Base-by-base conservation (phyloP, 129 eudicot genomes). In the Pittosporum tobira region DNA sequence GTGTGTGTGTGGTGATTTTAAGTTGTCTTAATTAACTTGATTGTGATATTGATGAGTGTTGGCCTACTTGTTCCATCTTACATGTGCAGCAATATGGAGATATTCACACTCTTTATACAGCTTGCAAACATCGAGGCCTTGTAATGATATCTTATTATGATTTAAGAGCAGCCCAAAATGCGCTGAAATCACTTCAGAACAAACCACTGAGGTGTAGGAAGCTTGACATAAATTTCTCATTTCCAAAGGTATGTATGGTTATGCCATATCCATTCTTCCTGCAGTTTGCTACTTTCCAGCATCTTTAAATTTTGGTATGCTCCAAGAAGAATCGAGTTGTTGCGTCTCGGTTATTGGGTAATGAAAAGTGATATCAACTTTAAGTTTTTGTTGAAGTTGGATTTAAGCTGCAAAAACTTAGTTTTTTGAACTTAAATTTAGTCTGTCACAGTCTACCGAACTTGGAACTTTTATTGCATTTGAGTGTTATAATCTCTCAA, bases 121-220 rank as follows among this genome's bases (percentile, higher is more conserved):
- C 96, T 29, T 81, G 94, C 85, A 93, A 93, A 64, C 84, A 84
- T 70, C 73, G 91, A 68, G 99, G 99, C 8, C 87, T 93, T 73
- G 93, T 93, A 48, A 93, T 93, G 94, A 70, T 93, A 57, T 93
- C 99, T 25, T 93, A 93, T 68, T 93, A 72, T 75, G 99, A 93
- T 68, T 73, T 87, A 71, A 65, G 99, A 81, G 88, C 99, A 61
- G 80, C 99, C 47, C 71, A 73, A 68, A 81, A 84, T 75, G 99
- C 99, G 11, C 71, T 93, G 91, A 84, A 83, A 73, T 79, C 88
- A 59, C 96, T 93, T 49, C 99, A 83, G 68, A 73, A 77, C 73
- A 84, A 84, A 73, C 82, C 81, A 29, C 62, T 93, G 57, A 75
- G 83, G 72, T 77, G 62, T 56, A 77, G 82, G 65, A 81, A 79